These are phyloP conservation scores for Curvularia sp. DNA, from an alignment of 2,329 filamentous ascomycete genomes.

Conservation along the genomic window DNA sequence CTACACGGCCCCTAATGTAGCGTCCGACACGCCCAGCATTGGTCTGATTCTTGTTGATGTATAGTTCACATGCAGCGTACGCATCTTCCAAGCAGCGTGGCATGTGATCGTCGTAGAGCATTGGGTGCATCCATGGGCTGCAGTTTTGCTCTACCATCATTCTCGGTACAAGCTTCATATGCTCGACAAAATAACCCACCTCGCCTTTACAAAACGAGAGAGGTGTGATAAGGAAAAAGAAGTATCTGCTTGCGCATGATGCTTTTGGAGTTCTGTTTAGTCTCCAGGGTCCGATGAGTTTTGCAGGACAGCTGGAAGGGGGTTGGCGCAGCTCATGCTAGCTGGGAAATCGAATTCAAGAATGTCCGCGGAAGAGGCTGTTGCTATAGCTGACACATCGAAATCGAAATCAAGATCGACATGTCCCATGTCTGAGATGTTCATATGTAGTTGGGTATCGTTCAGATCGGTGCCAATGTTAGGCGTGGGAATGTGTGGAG, in stretches of 20 bases:
- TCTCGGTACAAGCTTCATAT: constrained; percentile 36
- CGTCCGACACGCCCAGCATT: constrained; percentile 61
- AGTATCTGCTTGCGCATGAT: not conserved
- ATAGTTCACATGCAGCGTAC: constrained; percentile 62
- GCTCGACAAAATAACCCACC: constrained; percentile 39
- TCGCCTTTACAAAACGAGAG: constrained; percentile 29
- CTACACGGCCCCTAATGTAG: constrained; percentile 56
- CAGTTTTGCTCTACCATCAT: constrained; percentile 59
- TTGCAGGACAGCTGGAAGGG: constrained; percentile 46
- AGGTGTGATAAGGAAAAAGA: constrained; percentile 26
- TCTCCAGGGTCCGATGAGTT: not conserved
- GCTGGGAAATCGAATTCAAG: constrained; percentile 32
- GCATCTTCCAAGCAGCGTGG: constrained; percentile 63
- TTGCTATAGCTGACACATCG: constrained; percentile 14
- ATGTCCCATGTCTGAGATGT: constrained; percentile 33
- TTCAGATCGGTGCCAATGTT: constrained; percentile 25
- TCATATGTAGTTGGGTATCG: not conserved
- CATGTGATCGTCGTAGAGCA: constrained; percentile 62
- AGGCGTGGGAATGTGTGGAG: constrained; percentile 1
- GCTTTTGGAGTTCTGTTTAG: not conserved
- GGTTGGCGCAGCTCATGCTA: constrained; percentile 60
- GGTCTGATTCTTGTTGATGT: constrained; percentile 57
- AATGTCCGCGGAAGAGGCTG: constrained; percentile 9
- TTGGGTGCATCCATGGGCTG: constrained; percentile 63
- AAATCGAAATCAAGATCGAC: constrained; percentile 13